Base-by-base conservation (phyloP, 345 rosid species). In the Eucalyptus regnans region DNA sequence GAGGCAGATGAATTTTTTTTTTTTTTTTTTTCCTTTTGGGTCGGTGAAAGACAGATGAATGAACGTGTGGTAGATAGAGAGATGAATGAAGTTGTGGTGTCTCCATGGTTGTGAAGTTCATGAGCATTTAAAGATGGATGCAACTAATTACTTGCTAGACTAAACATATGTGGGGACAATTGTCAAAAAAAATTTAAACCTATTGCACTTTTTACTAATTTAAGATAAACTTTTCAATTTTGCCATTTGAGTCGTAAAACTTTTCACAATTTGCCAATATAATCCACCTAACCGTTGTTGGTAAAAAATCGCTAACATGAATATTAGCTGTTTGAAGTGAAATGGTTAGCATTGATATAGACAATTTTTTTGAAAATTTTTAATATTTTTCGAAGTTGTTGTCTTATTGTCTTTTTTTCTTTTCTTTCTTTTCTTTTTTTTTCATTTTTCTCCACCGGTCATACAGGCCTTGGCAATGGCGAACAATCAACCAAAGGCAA, bases 381-480 rank as follows among this genome's bases (percentile, higher is more conserved):
- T 56, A 56, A 23, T 22, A 56, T 56, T 56, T 56, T 56, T 22
- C 0, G 1, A 56, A 23, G 29, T 9, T 22, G 25, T 23, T 4
- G 1, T 25, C 6, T 56, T 23, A 56, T 23, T 56, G 1, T 56
- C 27, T 25, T 22, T 54, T 49, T 23, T 23, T 3, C 2, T 54
- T 54, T 20, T 4, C 0, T 54, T 0, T 20, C 10, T 20, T 54
- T 54, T 8, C 20, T 56, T 54, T 8, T 54, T 5, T 56, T 56
- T 56, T 23, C 29, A 56, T 0, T 56, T 56, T 56, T 9, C 3
- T 56, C 3, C 13, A 0, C 3, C 1, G 0, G 6, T 56, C 13
- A 0, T 6, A 22, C 13, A 22, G 0, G 29, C 62, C 12, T 56
- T 23, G 62, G 62, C 62, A 56, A 56, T 56, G 62, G 62, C 29